phyloP scores from a whole-genome alignment of 1,284 basidiomycete species.

The Tylopilus sp. region DNA sequence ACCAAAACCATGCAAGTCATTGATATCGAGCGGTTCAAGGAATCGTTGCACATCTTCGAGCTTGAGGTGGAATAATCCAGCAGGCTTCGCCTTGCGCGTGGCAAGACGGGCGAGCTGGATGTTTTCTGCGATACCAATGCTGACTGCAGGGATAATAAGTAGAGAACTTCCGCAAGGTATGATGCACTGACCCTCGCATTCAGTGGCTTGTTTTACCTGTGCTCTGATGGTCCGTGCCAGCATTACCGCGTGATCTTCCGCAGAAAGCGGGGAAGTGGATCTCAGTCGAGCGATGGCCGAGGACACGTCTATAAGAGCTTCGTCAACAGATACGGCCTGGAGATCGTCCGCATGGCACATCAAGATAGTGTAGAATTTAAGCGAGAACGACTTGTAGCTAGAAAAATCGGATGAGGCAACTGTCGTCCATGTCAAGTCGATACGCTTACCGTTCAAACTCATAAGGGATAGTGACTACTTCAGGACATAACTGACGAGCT shows the following conservation, averaged over 20 bases:
- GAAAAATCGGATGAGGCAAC: conserved; percentile 12
- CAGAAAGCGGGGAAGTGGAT: conserved; percentile 28
- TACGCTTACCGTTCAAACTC: conserved; percentile 69
- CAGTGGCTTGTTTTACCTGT: conserved; percentile 72
- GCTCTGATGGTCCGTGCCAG: conserved; percentile 80
- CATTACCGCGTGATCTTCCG: conserved; percentile 57
- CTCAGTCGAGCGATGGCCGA: conserved; percentile 52
- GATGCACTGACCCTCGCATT: conserved; percentile 68
- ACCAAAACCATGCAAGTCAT: conserved; percentile 88
- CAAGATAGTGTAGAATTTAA: conserved; percentile 90
- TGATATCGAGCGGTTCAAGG: conserved; percentile 76
- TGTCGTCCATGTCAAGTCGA: background rate
- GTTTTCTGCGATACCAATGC: conserved; percentile 90
- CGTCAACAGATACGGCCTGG: conserved; percentile 94
- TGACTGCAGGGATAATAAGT: conserved; percentile 48
- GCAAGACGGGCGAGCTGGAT: conserved; percentile 91
- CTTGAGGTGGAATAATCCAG: conserved; percentile 73
- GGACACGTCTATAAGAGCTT: conserved; percentile 90
- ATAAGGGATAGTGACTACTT: conserved; percentile 82
- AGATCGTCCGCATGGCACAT: conserved; percentile 88
- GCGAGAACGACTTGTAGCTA: conserved; percentile 79
- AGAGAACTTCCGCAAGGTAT: background rate
- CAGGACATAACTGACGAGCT: conserved; percentile 75
- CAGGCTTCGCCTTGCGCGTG: conserved; percentile 89
- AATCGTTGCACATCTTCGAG: conserved; percentile 53